These are phyloP conservation scores for Cystobasidium tubakii DNA, from an alignment of 768 basidiomycete genomes.

Conservation along the genomic window DNA sequence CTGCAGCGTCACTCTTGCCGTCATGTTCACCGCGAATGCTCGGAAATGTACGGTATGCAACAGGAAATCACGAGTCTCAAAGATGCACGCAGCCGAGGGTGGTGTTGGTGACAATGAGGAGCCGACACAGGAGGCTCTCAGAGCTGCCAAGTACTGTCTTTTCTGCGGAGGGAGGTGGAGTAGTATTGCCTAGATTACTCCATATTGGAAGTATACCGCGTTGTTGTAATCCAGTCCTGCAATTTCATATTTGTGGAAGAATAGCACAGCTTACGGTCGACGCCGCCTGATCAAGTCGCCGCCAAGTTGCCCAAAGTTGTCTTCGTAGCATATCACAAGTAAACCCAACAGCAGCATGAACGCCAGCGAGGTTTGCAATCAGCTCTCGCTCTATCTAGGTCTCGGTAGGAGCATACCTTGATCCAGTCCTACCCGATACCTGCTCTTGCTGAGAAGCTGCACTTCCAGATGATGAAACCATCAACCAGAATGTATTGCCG, in stretches of 20 bases:
- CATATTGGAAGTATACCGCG: background rate
- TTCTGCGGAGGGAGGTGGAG: conserved; percentile 34
- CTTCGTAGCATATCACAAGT: no score
- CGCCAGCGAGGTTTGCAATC: conserved; percentile 19
- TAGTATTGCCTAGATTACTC: background rate
- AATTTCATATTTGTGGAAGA: no score
- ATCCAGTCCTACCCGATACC: background rate
- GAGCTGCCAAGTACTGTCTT: conserved; percentile 7
- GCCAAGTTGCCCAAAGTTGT: no score
- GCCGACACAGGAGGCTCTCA: background rate
- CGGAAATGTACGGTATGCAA: conserved; percentile 23
- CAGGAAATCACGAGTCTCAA: conserved; percentile 5
- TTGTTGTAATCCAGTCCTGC: no score
- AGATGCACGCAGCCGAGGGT: background rate
- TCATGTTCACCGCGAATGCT: conserved; percentile 14
- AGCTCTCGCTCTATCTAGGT: conserved; percentile 32
- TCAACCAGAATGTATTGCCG: conserved; percentile 12
- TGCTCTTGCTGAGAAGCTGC: background rate
- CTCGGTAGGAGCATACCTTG: background rate
- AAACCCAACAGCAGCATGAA: conserved; percentile 24
- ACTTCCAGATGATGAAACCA: conserved; percentile 29
- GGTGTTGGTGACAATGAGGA: background rate
- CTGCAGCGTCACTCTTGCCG: conserved; percentile 18
- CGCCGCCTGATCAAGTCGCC: no score
- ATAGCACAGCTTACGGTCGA: no score